A percentile compares a stretch with the other conserved stretches of the same genome.
phyloP scores from a whole-genome alignment of 768 basidiomycete species.

The Termitomyces titanicus region DNA sequence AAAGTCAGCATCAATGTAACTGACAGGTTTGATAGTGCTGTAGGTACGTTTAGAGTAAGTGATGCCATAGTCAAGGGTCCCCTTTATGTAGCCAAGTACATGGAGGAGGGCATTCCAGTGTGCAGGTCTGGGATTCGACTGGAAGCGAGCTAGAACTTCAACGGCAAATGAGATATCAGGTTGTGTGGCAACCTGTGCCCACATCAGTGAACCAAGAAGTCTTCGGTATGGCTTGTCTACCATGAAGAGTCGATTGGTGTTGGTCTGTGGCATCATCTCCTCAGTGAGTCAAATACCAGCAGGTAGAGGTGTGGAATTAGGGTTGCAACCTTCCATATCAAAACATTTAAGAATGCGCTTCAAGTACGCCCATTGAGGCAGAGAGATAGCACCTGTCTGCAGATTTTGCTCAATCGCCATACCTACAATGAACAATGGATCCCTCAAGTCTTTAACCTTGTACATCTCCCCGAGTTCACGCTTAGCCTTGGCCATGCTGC shows the following conservation, averaged over 20 bases:
- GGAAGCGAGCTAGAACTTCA: background rate
- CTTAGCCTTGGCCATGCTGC: background rate
- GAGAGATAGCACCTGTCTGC: slow-evolving; percentile 2
- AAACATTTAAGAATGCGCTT: background rate
- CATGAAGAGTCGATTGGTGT: slow-evolving; percentile 14
- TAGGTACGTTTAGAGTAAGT: too few relatives aligned
- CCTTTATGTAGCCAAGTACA: background rate
- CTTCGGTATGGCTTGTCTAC: slow-evolving; percentile 22
- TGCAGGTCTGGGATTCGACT: background rate
- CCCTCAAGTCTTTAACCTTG: too few relatives aligned
- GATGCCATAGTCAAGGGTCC: background rate
- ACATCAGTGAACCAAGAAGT: slow-evolving; percentile 18
- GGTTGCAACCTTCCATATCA: background rate
- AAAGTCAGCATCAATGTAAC: slow-evolving; percentile 25
- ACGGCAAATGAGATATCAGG: background rate
- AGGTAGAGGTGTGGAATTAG: slow-evolving; percentile 4
- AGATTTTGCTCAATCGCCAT: too few relatives aligned
- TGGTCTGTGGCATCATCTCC: slow-evolving; percentile 8
- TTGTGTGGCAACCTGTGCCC: background rate
- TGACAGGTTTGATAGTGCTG: too few relatives aligned
- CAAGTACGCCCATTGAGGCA: background rate
- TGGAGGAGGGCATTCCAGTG: background rate
- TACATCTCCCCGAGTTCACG: too few relatives aligned
- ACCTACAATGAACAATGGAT: too few relatives aligned
- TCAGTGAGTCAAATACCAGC: slow-evolving; percentile 23